Evolutionary conservation across 805 yeast species (phyloP).

Genomic region (Hanseniaspora nectarophila): DNA sequence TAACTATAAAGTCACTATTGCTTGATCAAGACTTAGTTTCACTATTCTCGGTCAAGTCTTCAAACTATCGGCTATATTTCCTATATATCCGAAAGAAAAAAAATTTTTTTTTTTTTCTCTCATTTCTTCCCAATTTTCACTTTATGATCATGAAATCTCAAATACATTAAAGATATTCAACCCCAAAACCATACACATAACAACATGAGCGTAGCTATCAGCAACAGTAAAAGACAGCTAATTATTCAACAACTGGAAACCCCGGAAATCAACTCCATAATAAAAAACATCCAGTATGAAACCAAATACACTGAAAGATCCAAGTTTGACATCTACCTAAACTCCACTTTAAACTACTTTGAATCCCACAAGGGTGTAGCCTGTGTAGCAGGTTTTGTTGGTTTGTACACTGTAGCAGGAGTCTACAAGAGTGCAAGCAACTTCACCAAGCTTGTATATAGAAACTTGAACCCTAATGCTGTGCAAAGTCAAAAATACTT

Average conservation of each 20-base stretch:
- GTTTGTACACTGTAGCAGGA: constrained; percentile 56
- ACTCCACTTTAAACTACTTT: constrained; percentile 45
- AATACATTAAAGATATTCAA: no score
- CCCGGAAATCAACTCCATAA: constrained; percentile 17
- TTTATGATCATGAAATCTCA: not conserved
- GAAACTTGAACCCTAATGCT: constrained; percentile 33
- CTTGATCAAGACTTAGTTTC: no score
- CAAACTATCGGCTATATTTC: no score
- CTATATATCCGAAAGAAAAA: no score
- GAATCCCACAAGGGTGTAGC: constrained; percentile 68
- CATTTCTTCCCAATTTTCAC: no score
- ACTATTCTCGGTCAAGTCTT: no score
- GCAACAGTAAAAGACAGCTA: constrained; percentile 9
- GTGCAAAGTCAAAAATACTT: constrained; percentile 40
- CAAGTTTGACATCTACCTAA: constrained; percentile 50
- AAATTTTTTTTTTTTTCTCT: no score
- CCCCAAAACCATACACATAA: not conserved
- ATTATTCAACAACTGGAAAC: constrained; percentile 17
- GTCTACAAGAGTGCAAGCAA: constrained; percentile 38
- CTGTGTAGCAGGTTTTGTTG: constrained; percentile 55
- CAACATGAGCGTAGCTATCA: constrained; percentile 2
- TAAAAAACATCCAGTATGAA: constrained; percentile 17
- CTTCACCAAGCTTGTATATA: constrained; percentile 15
- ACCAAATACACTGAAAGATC: constrained; percentile 20
- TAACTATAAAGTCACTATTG: no score